Conservation (phyloP, 441 rosid species). For the California macrophylla region DNA sequence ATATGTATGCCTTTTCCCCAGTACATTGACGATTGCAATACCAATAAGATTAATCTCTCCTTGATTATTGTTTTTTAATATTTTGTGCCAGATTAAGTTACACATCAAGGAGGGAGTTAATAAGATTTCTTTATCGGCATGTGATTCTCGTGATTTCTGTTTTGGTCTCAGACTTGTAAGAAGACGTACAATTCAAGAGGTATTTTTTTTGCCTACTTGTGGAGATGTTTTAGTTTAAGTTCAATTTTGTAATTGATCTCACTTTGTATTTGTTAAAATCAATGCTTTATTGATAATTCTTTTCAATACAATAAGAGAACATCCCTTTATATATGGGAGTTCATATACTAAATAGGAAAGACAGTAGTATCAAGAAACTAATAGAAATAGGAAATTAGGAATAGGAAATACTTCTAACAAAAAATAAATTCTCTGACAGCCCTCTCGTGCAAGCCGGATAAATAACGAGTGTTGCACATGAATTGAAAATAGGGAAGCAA, state of each 20-base stretch:
- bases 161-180: slow-evolving; percentile 20
- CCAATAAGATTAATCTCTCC: background rate
- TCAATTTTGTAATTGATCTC: background rate
- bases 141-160: slow-evolving; percentile 18
- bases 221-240: background rate
- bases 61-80: background rate
- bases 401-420: too few species aligned
- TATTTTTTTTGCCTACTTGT: background rate
- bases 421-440: too few species aligned
- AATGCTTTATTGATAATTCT: too few species aligned
- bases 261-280: background rate
- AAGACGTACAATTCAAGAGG: slow-evolving; percentile 14
- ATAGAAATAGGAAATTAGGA: too few species aligned
- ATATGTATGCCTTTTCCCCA: background rate
- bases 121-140: slow-evolving; percentile 16
- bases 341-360: too few species aligned
- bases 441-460: too few species aligned
- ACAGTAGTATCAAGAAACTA: too few species aligned
- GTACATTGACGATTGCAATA: background rate
- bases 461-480: too few species aligned
- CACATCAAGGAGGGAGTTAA: slow-evolving; percentile 15
- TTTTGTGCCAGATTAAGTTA: slow-evolving; percentile 8
- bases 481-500: too few species aligned
- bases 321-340: too few species aligned
- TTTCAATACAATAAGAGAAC: too few species aligned